Evolutionary conservation across 2,329 filamentous ascomycete species (phyloP), one percentile per base, ranked within the genome.

Genomic region (Alternaria ventricosa): DNA sequence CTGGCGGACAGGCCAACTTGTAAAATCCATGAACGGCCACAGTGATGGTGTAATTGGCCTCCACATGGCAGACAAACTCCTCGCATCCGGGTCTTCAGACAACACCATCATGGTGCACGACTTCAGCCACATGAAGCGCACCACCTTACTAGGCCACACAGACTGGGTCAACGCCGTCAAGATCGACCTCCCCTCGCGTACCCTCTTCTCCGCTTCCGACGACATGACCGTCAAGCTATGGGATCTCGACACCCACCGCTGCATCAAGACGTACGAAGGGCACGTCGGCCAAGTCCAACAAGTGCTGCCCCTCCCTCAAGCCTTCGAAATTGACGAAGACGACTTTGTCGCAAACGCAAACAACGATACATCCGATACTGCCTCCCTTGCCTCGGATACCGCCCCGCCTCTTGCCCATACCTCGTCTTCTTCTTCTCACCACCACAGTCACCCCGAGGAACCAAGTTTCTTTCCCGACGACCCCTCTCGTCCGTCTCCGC

Each of bases 141-240:
- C 91, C 71, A 87, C 89, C 55, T 85, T 99, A 12, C 89, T 90
- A 23, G 95, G 94, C 9, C 96, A 99, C 78, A 88, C 86, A 0
- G 94, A 98, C 78, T 98, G 95, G 92, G 94, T 99, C 73, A 99
- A 99, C 80, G 90, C 92, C n/a, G 95, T 98, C 30, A 91, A 91
- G 69, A 88, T 99, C 41, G 94, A 99, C 78, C 87, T 90, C 0
- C 82, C 87, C 2, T 96, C 93, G 10, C 90, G 93, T 13, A 97
- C 94, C 0, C 86, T 98, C 4, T 91, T 98, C 75, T 97, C 95
- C 0, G 94, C 94, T 1, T 97, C 94, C 0, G 96, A 99, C 76
- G 96, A 99, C 78, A 91, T 93, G 75, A 96, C 92, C 0, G 89
- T 97, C 70, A 93, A 94, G 71, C 85, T 99, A 2, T 97, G 95